These are phyloP conservation scores for Handroanthus guayacan DNA, from an alignment of 257 asterid genomes.

Conservation along the genomic window DNA sequence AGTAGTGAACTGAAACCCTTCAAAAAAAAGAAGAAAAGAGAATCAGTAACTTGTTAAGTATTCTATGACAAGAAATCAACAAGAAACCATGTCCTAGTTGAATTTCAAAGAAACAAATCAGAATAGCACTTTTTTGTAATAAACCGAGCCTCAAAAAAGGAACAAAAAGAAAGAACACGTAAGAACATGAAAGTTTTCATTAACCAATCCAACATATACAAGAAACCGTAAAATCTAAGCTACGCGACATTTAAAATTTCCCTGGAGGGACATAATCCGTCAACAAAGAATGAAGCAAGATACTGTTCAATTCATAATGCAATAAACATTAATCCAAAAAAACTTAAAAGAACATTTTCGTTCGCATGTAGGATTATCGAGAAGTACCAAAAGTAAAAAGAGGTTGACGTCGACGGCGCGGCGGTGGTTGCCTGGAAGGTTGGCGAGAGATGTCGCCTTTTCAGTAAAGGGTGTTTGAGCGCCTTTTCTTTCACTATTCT, in stretches of 20 bases:
- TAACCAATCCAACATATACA: not conserved
- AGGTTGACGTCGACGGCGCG: not conserved
- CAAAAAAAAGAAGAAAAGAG: not conserved
- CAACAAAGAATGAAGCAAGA: too few species aligned
- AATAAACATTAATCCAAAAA: not conserved
- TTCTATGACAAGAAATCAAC: not conserved
- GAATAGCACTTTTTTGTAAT: too few species aligned
- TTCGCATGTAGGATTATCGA: not conserved
- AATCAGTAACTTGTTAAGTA: not conserved
- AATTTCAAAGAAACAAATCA: too few species aligned
- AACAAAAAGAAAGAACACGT: too few species aligned
- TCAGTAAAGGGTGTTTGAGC: not conserved
- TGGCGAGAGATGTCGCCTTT: not conserved
- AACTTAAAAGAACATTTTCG: not conserved
- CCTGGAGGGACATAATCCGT: not conserved
- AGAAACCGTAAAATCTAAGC: not conserved
- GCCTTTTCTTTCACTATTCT: not conserved
- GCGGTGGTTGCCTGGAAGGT: not conserved
- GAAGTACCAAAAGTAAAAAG: constrained; percentile 1
- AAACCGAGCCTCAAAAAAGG: too few species aligned
- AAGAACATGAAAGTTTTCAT: not conserved
- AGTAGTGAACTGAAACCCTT: constrained; percentile 28
- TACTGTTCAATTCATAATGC: constrained; percentile 4
- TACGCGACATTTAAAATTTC: not conserved
- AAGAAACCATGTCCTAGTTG: not conserved